A percentile compares a stretch with the other conserved stretches of the same genome.
Evolutionary conservation across 2,329 filamentous ascomycete genomes (phyloP).

Genomic region (Xylariales sp.): DNA sequence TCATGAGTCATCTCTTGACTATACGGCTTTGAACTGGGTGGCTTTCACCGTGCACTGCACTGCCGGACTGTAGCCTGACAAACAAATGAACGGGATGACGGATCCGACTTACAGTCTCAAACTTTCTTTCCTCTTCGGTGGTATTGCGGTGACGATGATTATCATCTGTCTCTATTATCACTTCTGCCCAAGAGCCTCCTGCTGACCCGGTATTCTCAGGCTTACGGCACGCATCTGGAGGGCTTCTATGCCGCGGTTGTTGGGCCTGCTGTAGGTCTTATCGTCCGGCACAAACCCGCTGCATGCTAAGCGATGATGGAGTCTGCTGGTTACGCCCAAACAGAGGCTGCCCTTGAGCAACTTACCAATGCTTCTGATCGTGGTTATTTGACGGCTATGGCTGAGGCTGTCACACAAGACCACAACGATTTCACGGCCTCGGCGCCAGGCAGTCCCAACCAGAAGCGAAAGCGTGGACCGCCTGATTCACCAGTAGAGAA

Average conservation of each 20-base stretch:
- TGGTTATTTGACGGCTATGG: slow-evolving; percentile 36
- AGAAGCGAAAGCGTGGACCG: slow-evolving; percentile 51
- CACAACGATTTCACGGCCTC: slow-evolving; percentile 42
- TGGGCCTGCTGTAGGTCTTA: slow-evolving; percentile 3
- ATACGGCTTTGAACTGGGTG: no score
- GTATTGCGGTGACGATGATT: no score
- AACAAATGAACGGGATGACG: no score
- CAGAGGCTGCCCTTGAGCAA: slow-evolving; percentile 26
- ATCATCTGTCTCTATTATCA: no score
- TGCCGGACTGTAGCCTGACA: no score
- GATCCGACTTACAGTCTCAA: no score
- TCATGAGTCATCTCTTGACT: no score
- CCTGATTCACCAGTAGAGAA: slow-evolving; percentile 43
- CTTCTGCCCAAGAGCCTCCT: no score
- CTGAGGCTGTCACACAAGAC: slow-evolving; percentile 40
- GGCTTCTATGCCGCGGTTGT: not conserved
- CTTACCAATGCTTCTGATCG: slow-evolving; percentile 22
- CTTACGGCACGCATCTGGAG: no score
- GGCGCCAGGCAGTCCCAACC: slow-evolving; percentile 36
- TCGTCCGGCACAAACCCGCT: not conserved
- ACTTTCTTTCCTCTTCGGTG: no score
- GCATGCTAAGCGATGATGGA: slow-evolving; percentile 19
- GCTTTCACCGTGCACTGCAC: no score
- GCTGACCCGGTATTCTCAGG: not conserved
- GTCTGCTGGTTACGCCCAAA: slow-evolving; percentile 24